Conservation (phyloP, 495 filamentous ascomycete species). For the Podospora bellae-mahoneyi region DNA sequence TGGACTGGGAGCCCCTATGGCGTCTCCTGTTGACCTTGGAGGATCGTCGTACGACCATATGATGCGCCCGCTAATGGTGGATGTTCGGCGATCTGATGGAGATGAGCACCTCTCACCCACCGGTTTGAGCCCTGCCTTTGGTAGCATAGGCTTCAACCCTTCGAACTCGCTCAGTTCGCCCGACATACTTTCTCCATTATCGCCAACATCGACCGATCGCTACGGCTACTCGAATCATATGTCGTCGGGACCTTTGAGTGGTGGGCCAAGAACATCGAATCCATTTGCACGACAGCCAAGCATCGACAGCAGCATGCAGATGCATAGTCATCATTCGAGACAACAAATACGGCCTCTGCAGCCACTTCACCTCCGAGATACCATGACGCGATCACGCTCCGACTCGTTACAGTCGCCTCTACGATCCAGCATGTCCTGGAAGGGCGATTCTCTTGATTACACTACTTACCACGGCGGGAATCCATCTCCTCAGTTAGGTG, state of each 20-base stretch:
- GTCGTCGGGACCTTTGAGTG: slow-evolving; percentile 45
- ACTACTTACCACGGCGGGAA: slow-evolving; percentile 42
- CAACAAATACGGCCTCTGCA: slow-evolving; percentile 51
- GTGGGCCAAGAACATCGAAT: slow-evolving; percentile 51
- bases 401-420: slow-evolving; percentile 58
- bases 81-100: slow-evolving; percentile 54
- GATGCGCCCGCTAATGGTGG: slow-evolving; percentile 60
- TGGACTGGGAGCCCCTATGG: slow-evolving; percentile 52
- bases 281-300: slow-evolving; percentile 53
- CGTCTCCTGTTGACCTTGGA: slow-evolving; percentile 55
- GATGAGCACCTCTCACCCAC: slow-evolving; percentile 59
- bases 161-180: slow-evolving; percentile 44
- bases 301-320: slow-evolving; percentile 45
- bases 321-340: slow-evolving; percentile 40
- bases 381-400: slow-evolving; percentile 55
- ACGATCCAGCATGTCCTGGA: slow-evolving; percentile 60
- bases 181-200: slow-evolving; percentile 54
- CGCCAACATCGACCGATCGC: slow-evolving; percentile 48
- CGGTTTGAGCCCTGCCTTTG: slow-evolving; percentile 60
- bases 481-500: slow-evolving; percentile 44
- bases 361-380: slow-evolving; percentile 57
- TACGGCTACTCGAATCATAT: slow-evolving; percentile 51
- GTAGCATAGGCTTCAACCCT: slow-evolving; percentile 57
- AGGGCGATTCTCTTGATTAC: slow-evolving; percentile 57
- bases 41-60: slow-evolving; percentile 51